Evolutionary conservation across 345 rosid genomes (phyloP).

Genomic region (Ceriops decandra): DNA sequence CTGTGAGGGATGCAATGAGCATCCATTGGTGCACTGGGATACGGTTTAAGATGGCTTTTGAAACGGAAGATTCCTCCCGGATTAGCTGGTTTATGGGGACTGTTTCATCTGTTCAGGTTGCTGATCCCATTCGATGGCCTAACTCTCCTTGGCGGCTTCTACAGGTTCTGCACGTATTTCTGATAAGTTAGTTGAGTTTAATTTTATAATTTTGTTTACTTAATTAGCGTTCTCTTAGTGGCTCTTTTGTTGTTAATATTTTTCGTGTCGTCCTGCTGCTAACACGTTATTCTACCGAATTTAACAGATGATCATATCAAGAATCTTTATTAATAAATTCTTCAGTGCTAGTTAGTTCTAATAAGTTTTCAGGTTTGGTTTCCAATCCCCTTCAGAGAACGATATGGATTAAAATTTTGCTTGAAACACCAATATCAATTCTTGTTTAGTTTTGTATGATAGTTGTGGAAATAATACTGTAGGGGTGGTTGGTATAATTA

Average conservation of each 20-base stretch:
- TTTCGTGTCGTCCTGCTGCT: no score
- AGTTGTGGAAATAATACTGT: not conserved
- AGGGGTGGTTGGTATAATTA: not conserved
- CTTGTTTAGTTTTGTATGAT: not conserved
- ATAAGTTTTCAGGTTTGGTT: no score
- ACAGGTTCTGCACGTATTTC: slow-evolving; percentile 41
- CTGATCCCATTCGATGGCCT: slow-evolving; percentile 81
- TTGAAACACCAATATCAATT: not conserved
- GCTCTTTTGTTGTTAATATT: no score
- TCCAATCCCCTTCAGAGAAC: not conserved
- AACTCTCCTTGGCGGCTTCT: slow-evolving; percentile 93
- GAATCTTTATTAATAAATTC: no score
- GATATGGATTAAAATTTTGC: not conserved
- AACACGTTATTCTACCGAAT: no score
- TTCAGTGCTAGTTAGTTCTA: no score
- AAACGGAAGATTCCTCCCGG: slow-evolving; percentile 29
- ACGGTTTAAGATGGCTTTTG: slow-evolving; percentile 33
- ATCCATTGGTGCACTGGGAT: slow-evolving; percentile 30
- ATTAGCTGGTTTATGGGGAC: slow-evolving; percentile 34
- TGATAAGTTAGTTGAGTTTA: not conserved
- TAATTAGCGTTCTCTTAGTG: not conserved
- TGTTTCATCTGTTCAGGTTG: slow-evolving; percentile 37
- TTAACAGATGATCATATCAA: no score
- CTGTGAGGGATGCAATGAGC: slow-evolving; percentile 20
- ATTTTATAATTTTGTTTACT: not conserved